phyloP scores from a whole-genome alignment of 805 yeast genomes.

The Alloascoidea hylecoeti region DNA sequence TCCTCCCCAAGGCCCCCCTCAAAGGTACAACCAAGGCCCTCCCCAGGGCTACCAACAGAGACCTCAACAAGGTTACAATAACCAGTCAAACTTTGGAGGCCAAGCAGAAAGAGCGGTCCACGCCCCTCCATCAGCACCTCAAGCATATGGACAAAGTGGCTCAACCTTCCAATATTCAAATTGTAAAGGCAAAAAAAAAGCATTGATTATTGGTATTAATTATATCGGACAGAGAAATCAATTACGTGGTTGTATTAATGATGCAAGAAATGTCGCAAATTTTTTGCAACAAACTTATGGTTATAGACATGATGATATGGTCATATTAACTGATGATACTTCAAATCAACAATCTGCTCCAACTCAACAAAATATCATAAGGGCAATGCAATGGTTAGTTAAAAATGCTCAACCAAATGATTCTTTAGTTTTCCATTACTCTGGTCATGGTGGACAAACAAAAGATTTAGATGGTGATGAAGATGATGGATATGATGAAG shows the following conservation, averaged over 20 bases:
- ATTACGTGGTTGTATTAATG: conserved; percentile 72
- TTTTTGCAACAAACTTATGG: conserved; percentile 26
- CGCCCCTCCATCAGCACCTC: conserved; percentile 14
- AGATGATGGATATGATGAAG: conserved; percentile 60
- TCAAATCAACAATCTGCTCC: conserved; percentile 31
- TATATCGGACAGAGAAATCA: conserved; percentile 50
- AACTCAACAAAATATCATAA: conserved; percentile 50
- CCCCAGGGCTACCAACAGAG: conserved; percentile 1
- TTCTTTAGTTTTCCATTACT: conserved; percentile 66
- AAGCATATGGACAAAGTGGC: conserved; percentile 16
- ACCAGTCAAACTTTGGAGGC: conserved; percentile 48
- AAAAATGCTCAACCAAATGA: conserved; percentile 66
- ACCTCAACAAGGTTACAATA: conserved; percentile 18
- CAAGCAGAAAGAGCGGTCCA: conserved; percentile 25
- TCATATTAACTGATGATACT: conserved; percentile 26
- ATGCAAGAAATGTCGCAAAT: conserved; percentile 47
- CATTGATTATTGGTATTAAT: conserved; percentile 65
- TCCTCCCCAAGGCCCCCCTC: conserved; percentile 9
- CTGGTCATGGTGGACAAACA: conserved; percentile 78
- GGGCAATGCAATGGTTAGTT: conserved; percentile 78
- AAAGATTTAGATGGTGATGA: conserved; percentile 62
- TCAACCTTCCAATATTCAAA: conserved; percentile 44
- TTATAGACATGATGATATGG: conserved; percentile 21
- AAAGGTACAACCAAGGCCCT: conserved; percentile 7
- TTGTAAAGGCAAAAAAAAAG: conserved; percentile 62